Conservation (phyloP, 495 filamentous ascomycete species). For the Penicillium flavigenum region DNA sequence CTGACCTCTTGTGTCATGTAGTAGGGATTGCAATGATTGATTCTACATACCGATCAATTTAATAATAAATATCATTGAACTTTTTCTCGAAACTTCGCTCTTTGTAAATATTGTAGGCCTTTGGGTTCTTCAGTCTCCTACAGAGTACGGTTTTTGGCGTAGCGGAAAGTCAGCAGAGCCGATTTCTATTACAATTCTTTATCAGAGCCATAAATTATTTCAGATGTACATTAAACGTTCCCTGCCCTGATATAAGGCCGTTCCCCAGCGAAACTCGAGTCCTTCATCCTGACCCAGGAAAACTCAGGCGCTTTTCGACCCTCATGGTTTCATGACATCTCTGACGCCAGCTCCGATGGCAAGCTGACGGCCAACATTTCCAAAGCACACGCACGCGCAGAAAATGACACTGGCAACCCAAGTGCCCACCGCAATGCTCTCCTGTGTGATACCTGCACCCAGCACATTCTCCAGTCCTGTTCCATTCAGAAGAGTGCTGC, state of each 20-base stretch:
- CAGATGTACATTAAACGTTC: conserved; percentile 12
- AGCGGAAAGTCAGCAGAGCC: neutral
- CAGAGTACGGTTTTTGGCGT: neutral
- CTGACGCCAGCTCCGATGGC: conserved; percentile 44
- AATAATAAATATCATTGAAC: conserved; percentile 8
- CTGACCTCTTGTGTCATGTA: conserved; percentile 47
- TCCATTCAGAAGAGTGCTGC: conserved; percentile 31
- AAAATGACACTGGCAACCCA: conserved; percentile 94
- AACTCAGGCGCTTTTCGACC: neutral
- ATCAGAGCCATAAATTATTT: conserved; percentile 12
- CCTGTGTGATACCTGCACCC: conserved; percentile 61
- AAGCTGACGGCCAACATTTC: conserved; percentile 85
- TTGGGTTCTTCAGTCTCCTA: neutral
- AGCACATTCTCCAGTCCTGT: conserved; percentile 43
- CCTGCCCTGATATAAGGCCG: neutral
- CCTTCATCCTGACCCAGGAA: neutral
- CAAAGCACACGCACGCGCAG: conserved; percentile 92
- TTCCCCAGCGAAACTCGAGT: neutral
- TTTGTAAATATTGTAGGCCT: neutral
- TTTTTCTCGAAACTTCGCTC: neutral
- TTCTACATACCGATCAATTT: conserved; percentile 48
- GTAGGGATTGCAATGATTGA: conserved; percentile 69
- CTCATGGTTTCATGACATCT: conserved; percentile 27
- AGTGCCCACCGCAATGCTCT: conserved; percentile 73
- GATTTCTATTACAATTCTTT: conserved; percentile 20